phyloP scores from a whole-genome alignment of 2,329 filamentous ascomycete genomes.

The Aspergillus quadrilineatus region DNA sequence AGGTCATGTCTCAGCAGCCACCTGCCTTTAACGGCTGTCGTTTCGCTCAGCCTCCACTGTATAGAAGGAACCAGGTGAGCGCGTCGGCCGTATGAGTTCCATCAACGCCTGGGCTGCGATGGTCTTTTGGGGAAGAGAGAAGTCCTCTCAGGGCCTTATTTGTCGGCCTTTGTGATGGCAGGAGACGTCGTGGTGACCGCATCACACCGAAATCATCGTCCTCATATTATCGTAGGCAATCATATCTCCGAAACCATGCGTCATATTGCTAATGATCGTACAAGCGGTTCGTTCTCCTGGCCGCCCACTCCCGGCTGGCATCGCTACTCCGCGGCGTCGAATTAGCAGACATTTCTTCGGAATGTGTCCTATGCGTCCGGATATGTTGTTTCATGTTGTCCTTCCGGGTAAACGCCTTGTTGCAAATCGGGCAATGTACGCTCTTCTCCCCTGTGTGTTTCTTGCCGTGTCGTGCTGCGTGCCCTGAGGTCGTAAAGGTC shows the following conservation, averaged over 20 bases:
- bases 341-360: constrained; percentile 32
- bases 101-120: not conserved
- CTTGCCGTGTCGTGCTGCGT: constrained; percentile 66
- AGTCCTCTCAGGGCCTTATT: not conserved
- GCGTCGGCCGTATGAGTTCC: not conserved
- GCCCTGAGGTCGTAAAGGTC: constrained; percentile 66
- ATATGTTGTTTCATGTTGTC: constrained; percentile 71
- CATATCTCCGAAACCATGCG: constrained; percentile 17
- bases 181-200: constrained; percentile 15
- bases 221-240: constrained; percentile 16
- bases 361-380: constrained; percentile 54
- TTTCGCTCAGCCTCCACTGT: constrained; percentile 4
- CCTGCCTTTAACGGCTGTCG: not conserved
- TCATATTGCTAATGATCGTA: constrained; percentile 20
- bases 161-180: constrained; percentile 12
- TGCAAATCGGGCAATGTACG: constrained; percentile 65
- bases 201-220: constrained; percentile 8
- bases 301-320: constrained; percentile 12
- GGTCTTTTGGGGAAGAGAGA: not conserved
- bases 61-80: not conserved
- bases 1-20: constrained; percentile 19
- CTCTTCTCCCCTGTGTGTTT: constrained; percentile 69
- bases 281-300: constrained; percentile 12
- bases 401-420: constrained; percentile 67
- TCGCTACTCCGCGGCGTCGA: constrained; percentile 18